Evolutionary conservation across 169 alveolate genomes (phyloP).

Genomic region (Toxoplasma gondii): DNA sequence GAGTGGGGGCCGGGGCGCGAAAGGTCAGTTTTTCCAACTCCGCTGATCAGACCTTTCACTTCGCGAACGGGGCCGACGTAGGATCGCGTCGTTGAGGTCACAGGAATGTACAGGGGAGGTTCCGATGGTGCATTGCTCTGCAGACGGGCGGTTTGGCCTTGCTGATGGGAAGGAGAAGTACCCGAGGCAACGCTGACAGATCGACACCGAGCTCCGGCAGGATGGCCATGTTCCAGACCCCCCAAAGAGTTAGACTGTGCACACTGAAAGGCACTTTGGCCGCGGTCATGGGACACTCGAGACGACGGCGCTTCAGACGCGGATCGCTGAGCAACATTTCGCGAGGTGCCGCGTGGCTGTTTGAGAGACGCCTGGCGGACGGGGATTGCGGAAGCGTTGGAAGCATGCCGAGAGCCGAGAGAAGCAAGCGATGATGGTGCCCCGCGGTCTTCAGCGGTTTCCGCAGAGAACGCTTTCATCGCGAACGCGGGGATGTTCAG

Average conservation of each 20-base stretch:
- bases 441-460: neutral
- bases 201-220: neutral
- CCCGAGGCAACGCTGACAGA: neutral
- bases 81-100: constrained; percentile 48
- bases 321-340: neutral
- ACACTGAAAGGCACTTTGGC: neutral
- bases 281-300: neutral
- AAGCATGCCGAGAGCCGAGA: neutral
- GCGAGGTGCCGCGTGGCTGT: neutral
- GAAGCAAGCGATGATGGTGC: too few relatives aligned
- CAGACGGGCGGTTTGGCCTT: neutral
- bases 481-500: constrained; percentile 59
- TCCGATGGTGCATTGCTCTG: neutral
- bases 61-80: constrained; percentile 58
- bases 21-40: constrained; percentile 20
- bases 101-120: constrained; percentile 32
- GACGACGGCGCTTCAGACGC: neutral
- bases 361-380: neutral
- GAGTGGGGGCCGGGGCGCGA: constrained; percentile 56
- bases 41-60: constrained; percentile 39
- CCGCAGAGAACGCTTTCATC: neutral
- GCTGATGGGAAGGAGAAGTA: neutral
- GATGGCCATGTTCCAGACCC: neutral
- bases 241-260: neutral
- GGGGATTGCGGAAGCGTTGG: neutral